Evolutionary conservation across 148 eudicot genomes (phyloP), one percentile per base, ranked within the genome.

Genomic region (Agrostemma githago): DNA sequence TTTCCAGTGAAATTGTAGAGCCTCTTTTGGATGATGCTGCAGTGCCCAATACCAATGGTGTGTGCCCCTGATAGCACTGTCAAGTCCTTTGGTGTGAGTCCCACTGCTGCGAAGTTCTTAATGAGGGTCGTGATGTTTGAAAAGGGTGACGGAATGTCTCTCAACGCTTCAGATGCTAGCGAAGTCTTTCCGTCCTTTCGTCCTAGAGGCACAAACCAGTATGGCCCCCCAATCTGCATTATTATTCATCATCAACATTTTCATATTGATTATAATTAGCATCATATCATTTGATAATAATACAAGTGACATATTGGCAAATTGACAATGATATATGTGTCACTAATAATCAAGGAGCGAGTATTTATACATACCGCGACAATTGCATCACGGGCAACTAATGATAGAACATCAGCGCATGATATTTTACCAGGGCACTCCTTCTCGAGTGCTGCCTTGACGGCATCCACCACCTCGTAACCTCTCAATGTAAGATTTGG

Each of bases 1-100:
- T 72, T 76, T 19, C 93, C 96, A 15, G 84, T 86, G 85, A 84
- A 87, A 53, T 91, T 91, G 88, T 89, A 89, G 34, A 91, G 54
- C 2, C 96, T 84, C 11, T 9, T 60, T 4, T 64, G 1, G 65
- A 89, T 75, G 58, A 71, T 42, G 19, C 65, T 34, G 82, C 96
- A 91, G 42, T 87, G 93, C 4, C 85, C 77, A 4, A 78, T 73
- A 53, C 96, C 93, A 8, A 89, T 84, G 12, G 96, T 87, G 81
- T 91, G 96, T 48, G 84, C 81, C 68, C 92, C 92, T 86, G 87
- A 86, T 11, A 86, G 43, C 48, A 86, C 77, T 1, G 74, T 87
- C 43, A 89, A 83, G 62, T 89, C 92, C 71, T 79, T 85, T 40
- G 54, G 39, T 61, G 58, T 73, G 9, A 89, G 66, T 43, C 86